Evolutionary conservation across 768 basidiomycete genomes (phyloP).

Genomic region (Macrolepiota albuminosa): DNA sequence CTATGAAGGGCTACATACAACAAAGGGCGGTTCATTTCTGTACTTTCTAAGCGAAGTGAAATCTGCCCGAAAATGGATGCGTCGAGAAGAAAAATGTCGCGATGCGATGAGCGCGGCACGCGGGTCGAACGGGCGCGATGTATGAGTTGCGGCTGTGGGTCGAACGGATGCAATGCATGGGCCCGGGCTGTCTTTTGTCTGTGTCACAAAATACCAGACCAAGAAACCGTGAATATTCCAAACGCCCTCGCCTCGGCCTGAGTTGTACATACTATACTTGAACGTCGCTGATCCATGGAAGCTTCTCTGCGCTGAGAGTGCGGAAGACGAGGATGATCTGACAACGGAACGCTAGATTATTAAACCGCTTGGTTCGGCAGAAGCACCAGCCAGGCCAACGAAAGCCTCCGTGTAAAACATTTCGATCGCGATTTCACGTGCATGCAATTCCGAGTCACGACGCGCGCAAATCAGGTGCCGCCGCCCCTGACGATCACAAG

Average conservation of each 20-base stretch:
- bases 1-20: neutral
- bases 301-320: neutral
- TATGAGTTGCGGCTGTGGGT: neutral
- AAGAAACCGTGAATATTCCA: neutral
- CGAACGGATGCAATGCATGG: neutral
- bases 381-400: neutral
- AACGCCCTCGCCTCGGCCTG: neutral
- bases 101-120: neutral
- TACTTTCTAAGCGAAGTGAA: neutral
- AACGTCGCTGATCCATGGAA: neutral
- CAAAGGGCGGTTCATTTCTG: neutral
- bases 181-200: neutral
- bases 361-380: neutral
- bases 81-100: neutral
- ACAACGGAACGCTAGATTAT: neutral
- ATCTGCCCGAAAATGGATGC: neutral
- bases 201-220: neutral
- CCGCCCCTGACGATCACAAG: neutral
- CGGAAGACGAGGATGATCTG: neutral
- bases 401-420: neutral
- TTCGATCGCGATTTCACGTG: slow-evolving; percentile 1
- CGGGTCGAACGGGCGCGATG: neutral
- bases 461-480: neutral
- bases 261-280: neutral
- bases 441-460: neutral